Evolutionary conservation across 2,329 filamentous ascomycete species (phyloP).

Genomic region (Aspergillus neoniger): DNA sequence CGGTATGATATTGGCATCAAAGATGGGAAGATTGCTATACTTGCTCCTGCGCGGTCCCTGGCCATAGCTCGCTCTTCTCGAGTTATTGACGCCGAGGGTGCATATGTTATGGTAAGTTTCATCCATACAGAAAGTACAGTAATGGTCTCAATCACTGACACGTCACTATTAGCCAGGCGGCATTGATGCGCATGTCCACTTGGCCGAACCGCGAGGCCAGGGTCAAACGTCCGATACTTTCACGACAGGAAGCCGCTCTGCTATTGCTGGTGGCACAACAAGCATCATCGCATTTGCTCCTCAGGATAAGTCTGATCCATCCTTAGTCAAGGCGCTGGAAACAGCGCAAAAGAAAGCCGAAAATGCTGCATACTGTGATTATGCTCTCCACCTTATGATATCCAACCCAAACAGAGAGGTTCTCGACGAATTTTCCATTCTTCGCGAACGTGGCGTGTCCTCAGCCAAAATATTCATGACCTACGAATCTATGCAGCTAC

Average conservation of each 20-base stretch:
- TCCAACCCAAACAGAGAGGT: slow-evolving; percentile 34
- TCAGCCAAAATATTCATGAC: slow-evolving; percentile 52
- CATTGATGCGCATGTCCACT: slow-evolving; percentile 53
- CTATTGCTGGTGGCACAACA: slow-evolving; percentile 53
- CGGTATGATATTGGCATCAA: slow-evolving; percentile 47
- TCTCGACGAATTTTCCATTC: slow-evolving; percentile 44
- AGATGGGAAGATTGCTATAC: slow-evolving; percentile 46
- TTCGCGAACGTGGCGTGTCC: slow-evolving; percentile 43
- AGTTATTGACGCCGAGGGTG: slow-evolving; percentile 48
- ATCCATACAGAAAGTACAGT: no score
- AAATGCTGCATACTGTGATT: slow-evolving; percentile 57
- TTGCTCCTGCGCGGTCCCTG: slow-evolving; percentile 44
- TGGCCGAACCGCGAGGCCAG: slow-evolving; percentile 38
- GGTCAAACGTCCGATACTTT: slow-evolving; percentile 26
- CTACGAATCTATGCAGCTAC: slow-evolving; percentile 45
- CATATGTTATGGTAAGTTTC: slow-evolving; percentile 42
- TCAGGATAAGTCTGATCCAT: slow-evolving; percentile 52
- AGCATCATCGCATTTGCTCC: slow-evolving; percentile 62
- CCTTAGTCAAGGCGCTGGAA: slow-evolving; percentile 41
- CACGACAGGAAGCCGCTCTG: slow-evolving; percentile 53
- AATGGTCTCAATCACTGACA: neutral
- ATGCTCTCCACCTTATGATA: slow-evolving; percentile 53
- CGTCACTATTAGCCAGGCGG: slow-evolving; percentile 41
- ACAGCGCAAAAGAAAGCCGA: slow-evolving; percentile 50
- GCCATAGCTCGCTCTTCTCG: slow-evolving; percentile 28